Evolutionary conservation across 2,329 filamentous ascomycete genomes (phyloP), one percentile per base, ranked within the genome.

Genomic region (Lachnellula occidentalis): DNA sequence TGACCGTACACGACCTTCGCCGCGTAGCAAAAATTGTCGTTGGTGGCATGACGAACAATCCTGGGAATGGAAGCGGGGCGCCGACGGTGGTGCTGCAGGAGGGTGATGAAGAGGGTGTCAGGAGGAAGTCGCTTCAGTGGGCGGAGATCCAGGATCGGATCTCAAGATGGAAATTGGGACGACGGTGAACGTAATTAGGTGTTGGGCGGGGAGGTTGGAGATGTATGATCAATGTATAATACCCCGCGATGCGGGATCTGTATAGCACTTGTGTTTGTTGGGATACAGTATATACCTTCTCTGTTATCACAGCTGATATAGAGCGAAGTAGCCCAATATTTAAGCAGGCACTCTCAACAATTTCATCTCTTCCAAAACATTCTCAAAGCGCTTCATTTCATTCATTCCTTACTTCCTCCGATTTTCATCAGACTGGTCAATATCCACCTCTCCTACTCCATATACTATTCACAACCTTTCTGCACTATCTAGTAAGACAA

Each of bases 31-130:
- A 76, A 62, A 76, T 83, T 62, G 86, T 99, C 8, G 84, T 96
- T 53, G 82, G 86, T 45, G 94, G 94, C 0, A 70, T 82, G 60
- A 86, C 95, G 3, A 68, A 81, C 58, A 97, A 96, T 70, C 69
- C 74, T 0, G 92, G 92, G 1, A 69, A 75, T 0, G 92, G 94
- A 3, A 94, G 85, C 59, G 94, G 94, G 14, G 87, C 90, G 19
- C 94, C 94, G 4, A 99, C 94, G 0, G 91, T 99, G 22, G 92
- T 99, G 45, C 69, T 99, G 65, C 92, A 97, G 76, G 92, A 96
- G 74, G 90, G 90, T 22, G 84, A 92, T 68, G 79, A 88, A 62
- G 60, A 65, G 52, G 86, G 86, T 0, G 77, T 86, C 27, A 83
- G 78, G 66, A 78, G 83, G 60, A 86, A 82, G 63, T 75, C 84